phyloP scores from a whole-genome alignment of 805 yeast genomes.

The Candida broadrunensis region DNA sequence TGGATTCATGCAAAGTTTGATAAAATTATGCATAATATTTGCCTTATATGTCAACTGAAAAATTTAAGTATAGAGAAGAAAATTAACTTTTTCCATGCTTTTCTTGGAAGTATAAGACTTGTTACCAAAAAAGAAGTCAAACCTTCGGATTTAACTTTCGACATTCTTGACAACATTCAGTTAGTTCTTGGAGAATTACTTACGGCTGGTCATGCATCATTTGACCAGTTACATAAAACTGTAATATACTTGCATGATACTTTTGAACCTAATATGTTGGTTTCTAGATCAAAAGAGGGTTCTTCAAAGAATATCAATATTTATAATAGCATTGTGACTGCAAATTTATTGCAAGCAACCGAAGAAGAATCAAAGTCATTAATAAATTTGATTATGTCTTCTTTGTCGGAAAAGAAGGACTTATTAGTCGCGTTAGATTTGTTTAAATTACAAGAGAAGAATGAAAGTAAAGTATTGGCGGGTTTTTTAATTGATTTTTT shows the following conservation, averaged over 20 bases:
- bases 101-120: conserved; percentile 22
- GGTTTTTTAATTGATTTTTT: conserved; percentile 4
- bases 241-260: conserved; percentile 29
- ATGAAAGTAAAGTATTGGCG: background rate
- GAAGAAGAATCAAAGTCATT: conserved; percentile 12
- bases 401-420: conserved; percentile 12
- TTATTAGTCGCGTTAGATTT: conserved; percentile 16
- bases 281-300: conserved; percentile 7
- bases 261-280: conserved; percentile 24
- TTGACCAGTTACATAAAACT: conserved; percentile 19
- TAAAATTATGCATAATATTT: conserved; percentile 23
- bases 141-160: conserved; percentile 26
- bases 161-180: conserved; percentile 27
- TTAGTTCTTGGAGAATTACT: conserved; percentile 11
- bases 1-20: conserved; percentile 35
- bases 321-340: conserved; percentile 10
- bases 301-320: conserved; percentile 1
- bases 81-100: conserved; percentile 17
- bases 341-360: conserved; percentile 7
- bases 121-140: conserved; percentile 28
- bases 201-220: conserved; percentile 11
- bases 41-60: conserved; percentile 20
- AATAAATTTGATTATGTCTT: conserved; percentile 3
- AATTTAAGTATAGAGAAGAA: conserved; percentile 21
- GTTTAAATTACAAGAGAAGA: conserved; percentile 3